Percentiles rank a stretch among this genome's conserved stretches.
Conservation (phyloP, 2,329 filamentous ascomycete genomes). For the Colletotrichum siamense region DNA sequence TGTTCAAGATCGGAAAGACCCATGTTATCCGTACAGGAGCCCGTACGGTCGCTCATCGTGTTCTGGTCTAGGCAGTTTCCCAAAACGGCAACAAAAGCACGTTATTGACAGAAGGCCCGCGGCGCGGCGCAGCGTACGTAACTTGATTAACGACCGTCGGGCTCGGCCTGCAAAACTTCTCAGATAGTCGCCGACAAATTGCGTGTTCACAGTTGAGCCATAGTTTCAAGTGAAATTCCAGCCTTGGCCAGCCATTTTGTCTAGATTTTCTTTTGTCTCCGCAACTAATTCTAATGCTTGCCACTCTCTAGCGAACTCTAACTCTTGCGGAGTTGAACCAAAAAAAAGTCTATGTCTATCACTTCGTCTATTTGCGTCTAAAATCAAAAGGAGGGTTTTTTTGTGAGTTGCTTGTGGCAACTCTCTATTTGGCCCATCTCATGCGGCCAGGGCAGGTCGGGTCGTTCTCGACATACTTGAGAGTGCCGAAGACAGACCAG, state of each 20-base stretch:
- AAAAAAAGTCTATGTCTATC: slow-evolving; percentile 2
- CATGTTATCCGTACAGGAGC: neutral
- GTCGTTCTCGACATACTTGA: slow-evolving; percentile 52
- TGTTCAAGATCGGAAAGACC: neutral
- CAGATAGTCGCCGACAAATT: neutral
- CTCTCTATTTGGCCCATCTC: slow-evolving; percentile 34
- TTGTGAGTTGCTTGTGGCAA: neutral
- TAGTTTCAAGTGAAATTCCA: neutral
- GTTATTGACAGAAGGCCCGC: neutral
- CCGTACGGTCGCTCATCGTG: neutral
- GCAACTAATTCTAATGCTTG: neutral
- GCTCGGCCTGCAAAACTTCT: neutral
- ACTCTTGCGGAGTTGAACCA: neutral
- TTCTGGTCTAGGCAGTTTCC: neutral
- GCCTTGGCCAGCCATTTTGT: neutral
- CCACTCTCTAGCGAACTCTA: neutral
- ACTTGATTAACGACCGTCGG: neutral
- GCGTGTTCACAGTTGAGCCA: neutral
- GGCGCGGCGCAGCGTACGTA: neutral
- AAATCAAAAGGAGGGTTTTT: neutral
- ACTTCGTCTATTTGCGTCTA: slow-evolving; percentile 1
- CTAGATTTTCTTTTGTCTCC: neutral
- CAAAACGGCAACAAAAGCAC: neutral
- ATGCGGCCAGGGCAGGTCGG: slow-evolving; percentile 38
- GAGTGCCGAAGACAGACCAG: slow-evolving; percentile 50